Conservation (phyloP, 257 asterid species). For the Nicotiana noctiflora region DNA sequence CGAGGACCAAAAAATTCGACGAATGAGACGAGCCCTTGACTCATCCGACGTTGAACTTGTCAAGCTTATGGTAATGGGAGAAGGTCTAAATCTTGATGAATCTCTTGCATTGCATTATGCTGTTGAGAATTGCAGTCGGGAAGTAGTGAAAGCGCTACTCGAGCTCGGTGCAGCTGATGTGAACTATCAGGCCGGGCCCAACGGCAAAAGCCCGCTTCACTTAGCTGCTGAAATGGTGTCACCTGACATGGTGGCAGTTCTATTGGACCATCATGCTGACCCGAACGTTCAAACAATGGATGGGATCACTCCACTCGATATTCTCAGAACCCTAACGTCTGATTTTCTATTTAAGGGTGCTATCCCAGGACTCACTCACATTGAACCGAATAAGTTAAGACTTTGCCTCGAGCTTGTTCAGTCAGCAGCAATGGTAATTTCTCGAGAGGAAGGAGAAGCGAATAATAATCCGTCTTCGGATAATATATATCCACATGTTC, state of each 20-base stretch:
- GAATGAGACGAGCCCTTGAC: slow-evolving; percentile 93
- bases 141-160: slow-evolving; percentile 75
- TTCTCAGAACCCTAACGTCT: slow-evolving; percentile 87
- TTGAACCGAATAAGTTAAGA: slow-evolving; percentile 83
- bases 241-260: slow-evolving; percentile 96
- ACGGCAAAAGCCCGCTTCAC: slow-evolving; percentile 75
- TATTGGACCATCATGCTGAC: slow-evolving; percentile 92
- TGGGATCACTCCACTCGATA: slow-evolving; percentile 73
- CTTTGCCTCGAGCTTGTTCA: slow-evolving; percentile 89
- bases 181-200: slow-evolving; percentile 77
- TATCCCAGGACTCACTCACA: slow-evolving; percentile 67
- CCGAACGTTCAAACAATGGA: slow-evolving; percentile 70
- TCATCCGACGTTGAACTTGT: slow-evolving; percentile 90
- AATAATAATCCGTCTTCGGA: slow-evolving; percentile 23
- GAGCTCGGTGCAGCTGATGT: slow-evolving; percentile 96
- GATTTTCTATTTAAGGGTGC: slow-evolving; percentile 90
- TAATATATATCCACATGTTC: slow-evolving; percentile 48
- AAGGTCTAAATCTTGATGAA: slow-evolving; percentile 80
- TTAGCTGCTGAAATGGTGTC: slow-evolving; percentile 93
- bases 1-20: slow-evolving; percentile 82
- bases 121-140: slow-evolving; percentile 76
- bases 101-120: slow-evolving; percentile 83
- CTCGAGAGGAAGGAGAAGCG: slow-evolving; percentile 72
- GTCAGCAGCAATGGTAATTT: slow-evolving; percentile 87
- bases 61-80: slow-evolving; percentile 98